A percentile compares a stretch with the other conserved stretches of the same genome.
Conservation (phyloP, 352 stramenopile genomes). For the Phytophthora litchii region DNA sequence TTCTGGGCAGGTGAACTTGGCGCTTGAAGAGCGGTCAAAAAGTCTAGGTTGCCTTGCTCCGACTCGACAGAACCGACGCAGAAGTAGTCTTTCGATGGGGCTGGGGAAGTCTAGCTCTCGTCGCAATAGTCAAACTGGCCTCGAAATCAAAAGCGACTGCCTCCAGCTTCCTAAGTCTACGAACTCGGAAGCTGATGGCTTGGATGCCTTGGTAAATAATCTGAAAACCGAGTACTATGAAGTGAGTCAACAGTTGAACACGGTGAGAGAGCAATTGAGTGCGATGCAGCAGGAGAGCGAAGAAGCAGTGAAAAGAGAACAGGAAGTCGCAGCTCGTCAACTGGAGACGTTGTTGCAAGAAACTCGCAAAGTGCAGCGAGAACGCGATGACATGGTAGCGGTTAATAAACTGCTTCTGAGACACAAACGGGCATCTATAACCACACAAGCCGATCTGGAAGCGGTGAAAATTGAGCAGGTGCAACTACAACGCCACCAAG, state of each 20-base stretch:
- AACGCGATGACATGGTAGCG: constrained; percentile 47
- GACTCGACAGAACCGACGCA: constrained; percentile 21
- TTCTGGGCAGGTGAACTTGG: constrained; percentile 10
- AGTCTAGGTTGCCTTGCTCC: constrained; percentile 22
- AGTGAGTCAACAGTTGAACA: constrained; percentile 36
- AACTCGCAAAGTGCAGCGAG: constrained; percentile 34
- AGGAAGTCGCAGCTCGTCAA: constrained; percentile 27
- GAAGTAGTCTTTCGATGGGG: constrained; percentile 34
- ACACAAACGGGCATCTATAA: constrained; percentile 34
- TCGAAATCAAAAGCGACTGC: constrained; percentile 29
- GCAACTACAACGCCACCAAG: constrained; percentile 30
- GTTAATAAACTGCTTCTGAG: constrained; percentile 43
- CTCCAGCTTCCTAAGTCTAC: constrained; percentile 28
- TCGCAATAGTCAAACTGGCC: constrained; percentile 13
- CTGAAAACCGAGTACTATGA: constrained; percentile 41
- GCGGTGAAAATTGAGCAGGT: constrained; percentile 27
- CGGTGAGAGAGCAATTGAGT: constrained; percentile 24
- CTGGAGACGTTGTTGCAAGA: constrained; percentile 34
- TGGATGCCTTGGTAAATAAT: constrained; percentile 24
- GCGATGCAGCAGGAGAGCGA: constrained; percentile 20
- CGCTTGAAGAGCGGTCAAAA: constrained; percentile 25
- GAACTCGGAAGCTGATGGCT: constrained; percentile 6
- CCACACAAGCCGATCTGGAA: constrained; percentile 26
- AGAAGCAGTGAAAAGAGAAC: constrained; percentile 17
- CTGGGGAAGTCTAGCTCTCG: constrained; percentile 18